Conservation (phyloP, 371 early-diverging fungal species). For the Mucor saturninus region DNA sequence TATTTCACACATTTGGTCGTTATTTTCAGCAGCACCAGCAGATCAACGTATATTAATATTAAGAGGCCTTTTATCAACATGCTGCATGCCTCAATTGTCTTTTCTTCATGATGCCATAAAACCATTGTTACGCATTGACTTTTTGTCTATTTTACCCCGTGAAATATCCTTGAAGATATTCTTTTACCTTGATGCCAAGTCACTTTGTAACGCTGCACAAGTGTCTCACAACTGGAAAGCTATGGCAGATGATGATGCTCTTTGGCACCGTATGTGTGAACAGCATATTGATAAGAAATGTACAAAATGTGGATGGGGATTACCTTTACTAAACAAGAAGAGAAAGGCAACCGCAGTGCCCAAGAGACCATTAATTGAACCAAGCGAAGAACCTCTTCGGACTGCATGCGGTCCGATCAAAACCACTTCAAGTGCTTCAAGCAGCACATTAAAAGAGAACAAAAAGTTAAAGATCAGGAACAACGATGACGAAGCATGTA, state of each 20-base stretch:
- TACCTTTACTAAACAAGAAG: constrained; percentile 68
- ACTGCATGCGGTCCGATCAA: constrained; percentile 23
- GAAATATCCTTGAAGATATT: constrained; percentile 83
- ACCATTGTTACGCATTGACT: constrained; percentile 77
- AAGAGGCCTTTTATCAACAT: constrained; percentile 68
- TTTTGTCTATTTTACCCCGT: constrained; percentile 70
- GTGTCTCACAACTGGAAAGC: constrained; percentile 78
- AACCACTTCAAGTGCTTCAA: neutral
- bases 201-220: constrained; percentile 86
- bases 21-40: constrained; percentile 58
- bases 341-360: constrained; percentile 14
- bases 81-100: constrained; percentile 80
- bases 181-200: constrained; percentile 85
- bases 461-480: neutral
- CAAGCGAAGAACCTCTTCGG: constrained; percentile 19
- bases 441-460: neutral
- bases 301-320: constrained; percentile 93
- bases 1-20: constrained; percentile 60
- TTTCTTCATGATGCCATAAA: constrained; percentile 67
- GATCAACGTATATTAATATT: constrained; percentile 63
- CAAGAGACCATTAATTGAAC: constrained; percentile 23
- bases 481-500: neutral
- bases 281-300: constrained; percentile 95
- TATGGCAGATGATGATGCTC: constrained; percentile 83
- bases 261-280: constrained; percentile 95